A percentile compares a stretch with the other conserved stretches of the same genome.
These are phyloP conservation scores for Fremontodendron californicum DNA, from an alignment of 345 rosid species.

Conservation along the genomic window DNA sequence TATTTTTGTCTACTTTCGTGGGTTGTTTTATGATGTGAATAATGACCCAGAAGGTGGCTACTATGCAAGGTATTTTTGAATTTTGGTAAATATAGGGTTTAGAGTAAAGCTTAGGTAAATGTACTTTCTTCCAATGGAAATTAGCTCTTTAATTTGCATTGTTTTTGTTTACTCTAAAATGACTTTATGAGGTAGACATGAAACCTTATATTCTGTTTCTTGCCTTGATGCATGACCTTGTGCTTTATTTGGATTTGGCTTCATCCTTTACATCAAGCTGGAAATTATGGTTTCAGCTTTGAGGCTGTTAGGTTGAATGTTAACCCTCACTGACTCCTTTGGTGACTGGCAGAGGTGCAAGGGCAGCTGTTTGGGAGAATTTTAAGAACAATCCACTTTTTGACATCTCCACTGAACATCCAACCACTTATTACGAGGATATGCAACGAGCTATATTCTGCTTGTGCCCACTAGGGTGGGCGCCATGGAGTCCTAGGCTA, in stretches of 20 bases:
- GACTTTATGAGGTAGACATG: not conserved
- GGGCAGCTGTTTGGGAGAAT: constrained; percentile 99
- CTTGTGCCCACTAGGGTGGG: constrained; percentile 96
- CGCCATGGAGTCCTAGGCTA: constrained; percentile 97
- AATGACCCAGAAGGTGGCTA: constrained; percentile 98
- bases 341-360: constrained; percentile 65
- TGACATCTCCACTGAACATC: constrained; percentile 95
- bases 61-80: constrained; percentile 66
- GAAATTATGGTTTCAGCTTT: not conserved
- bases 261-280: not conserved
- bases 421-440: constrained; percentile 91
- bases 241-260: not conserved
- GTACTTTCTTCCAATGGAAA: not conserved
- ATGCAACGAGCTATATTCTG: constrained; percentile 92
- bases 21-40: constrained; percentile 88
- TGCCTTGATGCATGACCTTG: not conserved
- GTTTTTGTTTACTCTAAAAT: not conserved
- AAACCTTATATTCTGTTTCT: not conserved
- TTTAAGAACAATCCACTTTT: constrained; percentile 89
- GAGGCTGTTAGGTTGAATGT: not conserved
- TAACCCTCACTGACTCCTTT: constrained; percentile 13
- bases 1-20: constrained; percentile 92
- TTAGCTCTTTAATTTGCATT: not conserved
- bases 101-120: not conserved
- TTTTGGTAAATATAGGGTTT: not conserved